Evolutionary conservation across 2,329 filamentous ascomycete genomes (phyloP).

Genomic region (Fusarium irregulare): DNA sequence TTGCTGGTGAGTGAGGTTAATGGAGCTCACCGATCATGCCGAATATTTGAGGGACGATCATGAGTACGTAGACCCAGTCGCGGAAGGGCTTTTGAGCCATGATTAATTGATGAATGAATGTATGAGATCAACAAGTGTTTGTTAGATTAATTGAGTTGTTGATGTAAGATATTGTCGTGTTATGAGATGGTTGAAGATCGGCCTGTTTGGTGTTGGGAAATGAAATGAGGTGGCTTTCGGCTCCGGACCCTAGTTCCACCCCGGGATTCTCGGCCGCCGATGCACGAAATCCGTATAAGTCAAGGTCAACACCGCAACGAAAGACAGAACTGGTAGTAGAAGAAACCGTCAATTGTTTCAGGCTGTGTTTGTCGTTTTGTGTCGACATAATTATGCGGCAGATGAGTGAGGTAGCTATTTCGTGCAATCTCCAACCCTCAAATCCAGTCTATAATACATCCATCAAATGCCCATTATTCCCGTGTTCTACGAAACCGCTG

Average conservation of each 20-base stretch:
- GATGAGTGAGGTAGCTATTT: too few species aligned
- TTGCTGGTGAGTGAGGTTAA: not conserved
- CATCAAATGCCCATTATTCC: not conserved
- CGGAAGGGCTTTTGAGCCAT: conserved; percentile 47
- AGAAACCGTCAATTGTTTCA: too few species aligned
- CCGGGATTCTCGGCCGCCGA: conserved; percentile 6
- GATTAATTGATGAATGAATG: too few species aligned
- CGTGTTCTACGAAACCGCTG: not conserved
- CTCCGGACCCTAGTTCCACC: conserved; percentile 5
- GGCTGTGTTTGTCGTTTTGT: too few species aligned
- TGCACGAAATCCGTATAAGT: not conserved
- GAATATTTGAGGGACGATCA: conserved; percentile 50
- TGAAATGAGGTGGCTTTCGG: conserved; percentile 27
- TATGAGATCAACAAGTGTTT: too few species aligned
- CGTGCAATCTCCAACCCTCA: not conserved
- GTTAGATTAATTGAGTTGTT: not conserved
- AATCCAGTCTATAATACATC: not conserved
- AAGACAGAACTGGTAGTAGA: not conserved
- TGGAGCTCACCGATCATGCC: conserved; percentile 53
- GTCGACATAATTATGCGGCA: too few species aligned
- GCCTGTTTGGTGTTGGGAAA: conserved; percentile 14
- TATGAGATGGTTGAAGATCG: not conserved
- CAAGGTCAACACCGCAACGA: too few species aligned
- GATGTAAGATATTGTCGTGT: not conserved
- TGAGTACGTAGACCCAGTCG: conserved; percentile 52